These are phyloP conservation scores for Metarhizium rileyi DNA, from an alignment of 2,329 filamentous ascomycete species.

Conservation along the genomic window DNA sequence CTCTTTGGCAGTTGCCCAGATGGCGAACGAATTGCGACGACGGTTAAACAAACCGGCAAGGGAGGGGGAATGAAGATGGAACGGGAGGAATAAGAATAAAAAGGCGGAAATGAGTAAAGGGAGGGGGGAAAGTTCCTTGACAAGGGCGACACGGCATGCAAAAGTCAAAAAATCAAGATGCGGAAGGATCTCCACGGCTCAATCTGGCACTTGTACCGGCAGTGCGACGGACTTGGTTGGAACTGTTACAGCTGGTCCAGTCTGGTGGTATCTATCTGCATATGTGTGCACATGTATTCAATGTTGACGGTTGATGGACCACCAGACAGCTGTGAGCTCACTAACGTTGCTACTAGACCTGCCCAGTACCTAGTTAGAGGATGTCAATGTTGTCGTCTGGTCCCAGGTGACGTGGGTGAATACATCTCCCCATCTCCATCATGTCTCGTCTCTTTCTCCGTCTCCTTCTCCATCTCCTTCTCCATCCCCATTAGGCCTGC, in stretches of 20 bases:
- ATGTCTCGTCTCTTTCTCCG: too few relatives aligned
- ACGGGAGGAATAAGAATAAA: neutral
- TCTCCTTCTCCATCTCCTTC: neutral
- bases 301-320: too few relatives aligned
- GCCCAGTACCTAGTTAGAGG: neutral
- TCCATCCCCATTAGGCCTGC: too few relatives aligned
- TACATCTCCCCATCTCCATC: too few relatives aligned
- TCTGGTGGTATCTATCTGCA: neutral
- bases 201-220: too few relatives aligned
- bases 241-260: neutral
- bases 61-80: neutral
- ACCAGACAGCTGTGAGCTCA: neutral
- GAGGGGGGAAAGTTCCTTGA: neutral
- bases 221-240: too few relatives aligned
- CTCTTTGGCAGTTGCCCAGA: neutral
- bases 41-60: neutral
- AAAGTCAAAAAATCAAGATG: too few relatives aligned
- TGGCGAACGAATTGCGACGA: neutral
- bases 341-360: too few relatives aligned
- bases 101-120: neutral
- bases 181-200: too few relatives aligned
- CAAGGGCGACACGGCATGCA: neutral
- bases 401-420: too few relatives aligned
- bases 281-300: too few relatives aligned
- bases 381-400: neutral